Evolutionary conservation across 805 yeast species (phyloP).

Genomic region (Lipomyces chichibuensis): DNA sequence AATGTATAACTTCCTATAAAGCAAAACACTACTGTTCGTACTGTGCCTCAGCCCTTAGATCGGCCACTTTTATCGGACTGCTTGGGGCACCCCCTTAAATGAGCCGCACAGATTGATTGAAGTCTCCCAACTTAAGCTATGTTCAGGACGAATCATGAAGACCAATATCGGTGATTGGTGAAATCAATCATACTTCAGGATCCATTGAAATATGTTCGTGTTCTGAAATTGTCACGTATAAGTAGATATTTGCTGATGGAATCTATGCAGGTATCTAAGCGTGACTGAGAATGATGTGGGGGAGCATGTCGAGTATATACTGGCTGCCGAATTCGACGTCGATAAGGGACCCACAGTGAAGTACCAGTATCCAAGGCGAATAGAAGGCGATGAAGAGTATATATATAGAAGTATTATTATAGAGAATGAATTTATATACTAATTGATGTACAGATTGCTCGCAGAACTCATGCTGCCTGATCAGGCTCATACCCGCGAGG

Average conservation of each 20-base stretch:
- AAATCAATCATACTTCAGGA: not conserved
- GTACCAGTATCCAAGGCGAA: constrained; percentile 58
- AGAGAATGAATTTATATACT: not conserved
- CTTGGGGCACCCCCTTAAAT: too few species aligned
- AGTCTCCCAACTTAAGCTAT: too few species aligned
- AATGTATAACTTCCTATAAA: too few species aligned
- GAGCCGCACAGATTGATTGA: too few species aligned
- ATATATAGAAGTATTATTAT: not conserved
- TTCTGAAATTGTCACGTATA: not conserved
- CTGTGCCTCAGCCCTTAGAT: too few species aligned
- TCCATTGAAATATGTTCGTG: not conserved
- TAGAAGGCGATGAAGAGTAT: constrained; percentile 27
- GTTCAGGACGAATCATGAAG: not conserved
- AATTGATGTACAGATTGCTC: constrained; percentile 39
- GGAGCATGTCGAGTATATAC: constrained; percentile 55
- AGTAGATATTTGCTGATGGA: not conserved
- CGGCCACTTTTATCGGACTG: too few species aligned
- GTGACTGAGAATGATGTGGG: not conserved
- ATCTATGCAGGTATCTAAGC: not conserved
- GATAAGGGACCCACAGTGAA: constrained; percentile 69
- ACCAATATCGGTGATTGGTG: not conserved
- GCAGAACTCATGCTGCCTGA: constrained; percentile 66
- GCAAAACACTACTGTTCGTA: too few species aligned
- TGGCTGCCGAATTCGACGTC: constrained; percentile 80
- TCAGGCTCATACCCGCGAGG: constrained; percentile 57